Evolutionary conservation across 768 basidiomycete genomes (phyloP).

Genomic region (Lactifluus piperatus): DNA sequence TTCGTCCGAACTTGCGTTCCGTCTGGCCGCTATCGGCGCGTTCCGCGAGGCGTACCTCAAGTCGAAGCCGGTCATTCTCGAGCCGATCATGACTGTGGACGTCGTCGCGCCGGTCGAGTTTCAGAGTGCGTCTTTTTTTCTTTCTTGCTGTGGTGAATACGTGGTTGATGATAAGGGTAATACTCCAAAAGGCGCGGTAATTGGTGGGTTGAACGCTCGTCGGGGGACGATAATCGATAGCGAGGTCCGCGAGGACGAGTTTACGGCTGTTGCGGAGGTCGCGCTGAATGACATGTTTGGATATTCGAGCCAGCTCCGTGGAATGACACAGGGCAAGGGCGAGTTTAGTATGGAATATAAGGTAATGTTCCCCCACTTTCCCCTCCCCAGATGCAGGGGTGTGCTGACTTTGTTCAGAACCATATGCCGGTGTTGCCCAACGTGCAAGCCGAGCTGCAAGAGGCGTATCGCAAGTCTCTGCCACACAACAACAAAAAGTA

Average conservation of each 20-base stretch:
- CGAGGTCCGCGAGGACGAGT: conserved; percentile 96
- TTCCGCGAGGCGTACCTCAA: conserved; percentile 83
- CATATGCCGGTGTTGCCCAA: conserved; percentile 81
- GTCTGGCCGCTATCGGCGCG: conserved; percentile 81
- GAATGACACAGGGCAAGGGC: conserved; percentile 95
- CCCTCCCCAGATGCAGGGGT: background rate
- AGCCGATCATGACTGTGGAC: conserved; percentile 99
- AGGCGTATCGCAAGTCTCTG: conserved; percentile 74
- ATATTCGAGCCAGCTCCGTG: conserved; percentile 87
- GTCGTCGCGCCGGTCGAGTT: conserved; percentile 95
- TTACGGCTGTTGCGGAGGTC: conserved; percentile 85
- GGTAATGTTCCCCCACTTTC: conserved; percentile 34
- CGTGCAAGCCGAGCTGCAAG: conserved; percentile 82
- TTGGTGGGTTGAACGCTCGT: conserved; percentile 87
- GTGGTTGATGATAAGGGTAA: background rate
- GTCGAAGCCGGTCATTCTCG: conserved; percentile 75
- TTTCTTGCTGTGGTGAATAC: background rate
- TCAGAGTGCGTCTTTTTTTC: conserved; percentile 49
- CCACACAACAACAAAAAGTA: conserved; percentile 69
- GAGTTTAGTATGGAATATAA: conserved; percentile 79
- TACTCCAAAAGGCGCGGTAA: conserved; percentile 57
- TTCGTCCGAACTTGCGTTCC: conserved; percentile 94
- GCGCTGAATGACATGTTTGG: conserved; percentile 98
- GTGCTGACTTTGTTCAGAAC: conserved; percentile 32
- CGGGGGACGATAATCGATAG: conserved; percentile 93